Evolutionary conservation across 768 basidiomycete species (phyloP).

Genomic region (Russula compacta): DNA sequence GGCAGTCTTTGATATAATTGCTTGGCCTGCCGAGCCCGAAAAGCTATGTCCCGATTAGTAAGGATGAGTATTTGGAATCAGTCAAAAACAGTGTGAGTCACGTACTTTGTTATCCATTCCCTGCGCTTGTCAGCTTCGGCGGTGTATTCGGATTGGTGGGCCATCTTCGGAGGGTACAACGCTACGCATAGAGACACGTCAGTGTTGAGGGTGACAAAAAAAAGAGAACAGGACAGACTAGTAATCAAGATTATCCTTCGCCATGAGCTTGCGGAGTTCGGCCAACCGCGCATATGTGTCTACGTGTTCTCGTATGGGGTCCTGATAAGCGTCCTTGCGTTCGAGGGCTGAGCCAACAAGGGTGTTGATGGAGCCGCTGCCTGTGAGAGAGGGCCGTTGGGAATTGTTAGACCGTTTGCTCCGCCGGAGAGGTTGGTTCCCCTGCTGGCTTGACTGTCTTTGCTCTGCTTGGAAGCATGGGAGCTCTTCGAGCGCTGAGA

Average conservation of each 20-base stretch:
- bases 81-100: constrained; percentile 4
- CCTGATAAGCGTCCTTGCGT: constrained; percentile 22
- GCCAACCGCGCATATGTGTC: constrained; percentile 21
- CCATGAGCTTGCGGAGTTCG: constrained; percentile 18
- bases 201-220: neutral
- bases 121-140: constrained; percentile 66
- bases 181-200: constrained; percentile 29
- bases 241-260: constrained; percentile 20
- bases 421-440: constrained; percentile 13
- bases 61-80: neutral
- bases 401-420: constrained; percentile 13
- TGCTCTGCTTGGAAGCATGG: constrained; percentile 2
- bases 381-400: constrained; percentile 15
- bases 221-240: constrained; percentile 10
- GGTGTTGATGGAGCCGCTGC: constrained; percentile 19
- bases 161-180: constrained; percentile 72
- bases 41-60: constrained; percentile 34
- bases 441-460: constrained; percentile 5
- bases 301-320: constrained; percentile 16
- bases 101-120: constrained; percentile 70
- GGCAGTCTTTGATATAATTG: constrained; percentile 52
- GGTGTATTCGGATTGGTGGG: constrained; percentile 78
- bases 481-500: constrained; percentile 19
- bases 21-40: constrained; percentile 59
- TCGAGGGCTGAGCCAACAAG: constrained; percentile 22